Evolutionary conservation across 2,329 filamentous ascomycete species (phyloP), one percentile per base, ranked within the genome.

Genomic region (Volutella citrinella): DNA sequence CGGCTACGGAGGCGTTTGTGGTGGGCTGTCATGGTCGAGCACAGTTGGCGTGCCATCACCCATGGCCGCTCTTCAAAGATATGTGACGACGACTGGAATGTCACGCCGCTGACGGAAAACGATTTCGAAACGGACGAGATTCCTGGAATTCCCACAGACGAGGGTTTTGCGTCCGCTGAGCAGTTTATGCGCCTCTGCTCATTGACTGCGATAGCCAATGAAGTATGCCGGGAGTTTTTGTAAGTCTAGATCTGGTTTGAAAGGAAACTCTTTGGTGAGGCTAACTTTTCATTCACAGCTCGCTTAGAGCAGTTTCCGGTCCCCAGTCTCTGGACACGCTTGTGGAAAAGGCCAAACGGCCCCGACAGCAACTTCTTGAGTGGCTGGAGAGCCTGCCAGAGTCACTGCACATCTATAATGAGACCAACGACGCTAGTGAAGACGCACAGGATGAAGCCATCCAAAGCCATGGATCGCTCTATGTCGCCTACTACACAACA

Each of bases 41-140:
- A 46, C 16, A 44, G 32, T 23, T 48, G 45, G 45, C 45, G 45
- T 7, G 30, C 45, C 5, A 30, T 48, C 19, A 48, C 43, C 11
- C 45, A 48, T 17, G 45, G 45, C 5, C 27, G 43, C 17, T 27
- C 43, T 6, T 38, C 37, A 2, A 44, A 43, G 37, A n/a, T 46
- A 13, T 28, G 33, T 15, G 35, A 42, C 9, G 45, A 48, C 24
- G 45, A 48, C 30, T 48, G 40, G 35, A 38, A 40, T 23, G 45
- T 48, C 7, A 27, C 38, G 10, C 33, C 39, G 3, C 27, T 46
- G 6, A 32, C 34, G 8, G 17, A n/a, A 6, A 26, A 23, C 2
- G 43, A 46, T 17, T 46, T 46, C 28, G 11, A 18, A 8, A 10
- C 22, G 10, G 19, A 19, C 10, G 13, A 9, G 15, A n/a, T n/a